Percentiles rank a stretch among this genome's conserved stretches.
These are phyloP conservation scores for Spergularia azorica DNA, from an alignment of 179 eudicot genomes.

Conservation along the genomic window DNA sequence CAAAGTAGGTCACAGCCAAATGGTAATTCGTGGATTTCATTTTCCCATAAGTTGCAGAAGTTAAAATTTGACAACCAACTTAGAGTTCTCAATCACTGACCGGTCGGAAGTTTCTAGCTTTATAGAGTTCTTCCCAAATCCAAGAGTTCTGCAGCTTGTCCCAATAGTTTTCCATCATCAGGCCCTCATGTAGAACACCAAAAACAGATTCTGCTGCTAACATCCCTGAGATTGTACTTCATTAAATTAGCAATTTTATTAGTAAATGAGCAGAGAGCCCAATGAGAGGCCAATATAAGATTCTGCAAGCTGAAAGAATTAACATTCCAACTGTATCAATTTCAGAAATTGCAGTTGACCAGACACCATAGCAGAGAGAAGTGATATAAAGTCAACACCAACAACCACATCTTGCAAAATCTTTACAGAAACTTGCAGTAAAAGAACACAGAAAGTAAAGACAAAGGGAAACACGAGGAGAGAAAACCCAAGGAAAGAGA, in stretches of 20 bases:
- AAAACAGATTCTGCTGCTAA: conserved; percentile 93
- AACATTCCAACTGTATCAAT: not conserved
- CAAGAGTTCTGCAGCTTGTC: conserved; percentile 75
- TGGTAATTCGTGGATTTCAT: not conserved
- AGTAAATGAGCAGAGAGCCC: not conserved
- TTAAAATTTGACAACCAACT: not conserved
- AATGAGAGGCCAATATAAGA: not conserved
- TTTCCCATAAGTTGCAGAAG: not conserved
- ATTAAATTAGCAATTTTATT: not conserved
- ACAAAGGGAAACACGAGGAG: too few relatives aligned
- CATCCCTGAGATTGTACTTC: conserved; percentile 58
- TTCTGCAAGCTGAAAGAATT: not conserved
- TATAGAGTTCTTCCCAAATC: conserved; percentile 90
- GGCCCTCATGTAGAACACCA: conserved; percentile 59
- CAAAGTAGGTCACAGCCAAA: not conserved
- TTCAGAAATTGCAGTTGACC: not conserved
- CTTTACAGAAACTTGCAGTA: too few relatives aligned
- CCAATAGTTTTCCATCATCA: conserved; percentile 72
- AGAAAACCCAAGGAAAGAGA: too few relatives aligned
- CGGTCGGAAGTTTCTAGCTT: conserved; percentile 87
- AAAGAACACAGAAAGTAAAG: too few relatives aligned
- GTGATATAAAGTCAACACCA: not conserved
- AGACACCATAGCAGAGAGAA: not conserved
- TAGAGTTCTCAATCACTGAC: conserved; percentile 36
- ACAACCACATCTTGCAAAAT: too few relatives aligned